phyloP scores from a whole-genome alignment of 1,284 basidiomycete genomes.

The Papiliotrema nemorosa region DNA sequence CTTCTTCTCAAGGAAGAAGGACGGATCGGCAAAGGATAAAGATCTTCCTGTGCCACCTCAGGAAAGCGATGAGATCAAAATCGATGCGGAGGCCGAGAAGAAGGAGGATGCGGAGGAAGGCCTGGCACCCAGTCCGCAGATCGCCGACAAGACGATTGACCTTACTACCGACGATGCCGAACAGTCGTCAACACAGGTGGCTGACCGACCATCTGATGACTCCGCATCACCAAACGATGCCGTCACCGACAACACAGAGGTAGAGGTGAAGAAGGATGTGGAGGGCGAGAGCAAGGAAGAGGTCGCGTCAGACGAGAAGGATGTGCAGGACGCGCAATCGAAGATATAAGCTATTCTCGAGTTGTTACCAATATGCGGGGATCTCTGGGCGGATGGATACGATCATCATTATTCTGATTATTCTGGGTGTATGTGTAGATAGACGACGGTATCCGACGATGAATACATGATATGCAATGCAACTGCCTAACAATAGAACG shows the following conservation, averaged over 20 bases:
- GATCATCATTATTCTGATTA: no score
- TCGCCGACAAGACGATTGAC: conserved; percentile 3
- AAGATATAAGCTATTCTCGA: no score
- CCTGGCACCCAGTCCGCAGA: conserved; percentile 19
- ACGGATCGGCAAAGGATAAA: conserved; percentile 12
- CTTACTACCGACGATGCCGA: no score
- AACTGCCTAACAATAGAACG: neutral
- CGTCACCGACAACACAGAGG: neutral
- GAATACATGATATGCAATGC: neutral
- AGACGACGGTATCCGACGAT: neutral
- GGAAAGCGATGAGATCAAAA: neutral
- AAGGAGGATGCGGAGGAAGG: neutral
- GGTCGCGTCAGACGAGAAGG: neutral
- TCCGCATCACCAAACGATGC: no score
- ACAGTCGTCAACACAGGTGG: no score
- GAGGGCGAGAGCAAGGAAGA: neutral
- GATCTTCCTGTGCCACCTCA: conserved; percentile 11
- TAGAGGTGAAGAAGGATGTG: neutral
- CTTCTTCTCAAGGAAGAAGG: conserved; percentile 24
- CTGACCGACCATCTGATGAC: no score
- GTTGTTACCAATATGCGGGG: no score
- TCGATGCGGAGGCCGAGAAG: neutral
- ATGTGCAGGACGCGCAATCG: no score
- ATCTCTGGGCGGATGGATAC: no score
- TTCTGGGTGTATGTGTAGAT: neutral